A percentile compares a stretch with the other conserved stretches of the same genome.
Evolutionary conservation across 495 filamentous ascomycete species (phyloP).

Genomic region (Aspergillus sparsus): DNA sequence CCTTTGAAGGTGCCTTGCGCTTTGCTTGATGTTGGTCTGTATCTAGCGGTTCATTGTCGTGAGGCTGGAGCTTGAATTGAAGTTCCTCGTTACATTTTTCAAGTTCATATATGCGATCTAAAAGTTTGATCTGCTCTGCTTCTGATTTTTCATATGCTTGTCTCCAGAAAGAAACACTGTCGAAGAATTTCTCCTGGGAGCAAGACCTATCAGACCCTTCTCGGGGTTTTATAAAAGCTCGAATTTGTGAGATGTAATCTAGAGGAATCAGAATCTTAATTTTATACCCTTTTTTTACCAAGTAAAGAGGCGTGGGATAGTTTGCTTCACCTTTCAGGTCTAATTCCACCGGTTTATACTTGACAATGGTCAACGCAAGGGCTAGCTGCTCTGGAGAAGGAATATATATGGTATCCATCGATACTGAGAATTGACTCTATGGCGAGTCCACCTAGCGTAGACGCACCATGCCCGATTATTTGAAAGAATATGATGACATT

Average conservation of each 20-base stretch:
- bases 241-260: conserved; percentile 47
- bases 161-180: conserved; percentile 54
- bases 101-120: conserved; percentile 44
- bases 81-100: conserved; percentile 40
- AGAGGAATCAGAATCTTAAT: background rate
- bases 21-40: conserved; percentile 23
- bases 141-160: conserved; percentile 49
- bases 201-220: conserved; percentile 16
- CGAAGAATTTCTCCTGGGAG: conserved; percentile 40
- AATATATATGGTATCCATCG: conserved; percentile 14
- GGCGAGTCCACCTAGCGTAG: background rate
- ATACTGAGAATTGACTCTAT: background rate
- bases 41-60: conserved; percentile 2
- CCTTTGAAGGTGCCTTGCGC: conserved; percentile 26
- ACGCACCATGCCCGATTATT: background rate
- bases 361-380: conserved; percentile 50
- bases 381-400: conserved; percentile 43
- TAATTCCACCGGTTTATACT: conserved; percentile 40
- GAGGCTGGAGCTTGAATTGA: conserved; percentile 23
- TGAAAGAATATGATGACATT: background rate
- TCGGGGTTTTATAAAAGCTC: conserved; percentile 36
- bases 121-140: conserved; percentile 45
- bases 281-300: background rate
- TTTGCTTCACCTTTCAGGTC: conserved; percentile 39
- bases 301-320: background rate